Evolutionary conservation across 805 yeast genomes (phyloP).

Genomic region (Metschnikowia picachoensis): DNA sequence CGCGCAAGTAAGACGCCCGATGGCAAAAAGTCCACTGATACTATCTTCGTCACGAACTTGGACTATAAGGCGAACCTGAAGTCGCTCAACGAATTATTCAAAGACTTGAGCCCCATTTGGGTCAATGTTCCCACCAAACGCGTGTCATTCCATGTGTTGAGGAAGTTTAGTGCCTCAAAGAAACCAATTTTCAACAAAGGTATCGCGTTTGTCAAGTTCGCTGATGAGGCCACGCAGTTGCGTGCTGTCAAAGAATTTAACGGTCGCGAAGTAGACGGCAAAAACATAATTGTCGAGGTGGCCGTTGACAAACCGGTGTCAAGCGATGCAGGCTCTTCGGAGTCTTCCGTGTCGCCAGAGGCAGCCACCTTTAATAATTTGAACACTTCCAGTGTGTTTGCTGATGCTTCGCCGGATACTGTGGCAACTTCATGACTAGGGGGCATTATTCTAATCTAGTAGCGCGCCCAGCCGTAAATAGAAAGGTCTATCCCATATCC

Average conservation of each 20-base stretch:
- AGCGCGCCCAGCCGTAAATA: too few species aligned
- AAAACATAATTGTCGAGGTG: slow-evolving; percentile 61
- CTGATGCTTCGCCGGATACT: slow-evolving; percentile 2
- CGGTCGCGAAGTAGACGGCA: slow-evolving; percentile 61
- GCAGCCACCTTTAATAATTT: background rate
- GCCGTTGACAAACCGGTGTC: slow-evolving; percentile 59
- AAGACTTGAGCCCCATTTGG: slow-evolving; percentile 51
- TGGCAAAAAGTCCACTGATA: slow-evolving; percentile 53
- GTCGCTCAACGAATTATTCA: slow-evolving; percentile 43
- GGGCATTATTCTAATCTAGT: too few species aligned
- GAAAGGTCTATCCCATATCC: too few species aligned
- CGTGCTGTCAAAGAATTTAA: slow-evolving; percentile 69
- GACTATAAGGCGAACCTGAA: slow-evolving; percentile 48
- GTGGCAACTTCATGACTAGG: background rate
- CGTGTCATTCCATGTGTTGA: slow-evolving; percentile 41
- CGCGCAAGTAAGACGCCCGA: slow-evolving; percentile 28
- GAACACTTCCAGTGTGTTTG: background rate
- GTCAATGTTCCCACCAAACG: slow-evolving; percentile 55
- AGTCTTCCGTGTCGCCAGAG: slow-evolving; percentile 2
- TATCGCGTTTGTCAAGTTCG: slow-evolving; percentile 60
- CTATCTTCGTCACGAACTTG: slow-evolving; percentile 60
- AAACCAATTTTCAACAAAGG: slow-evolving; percentile 51
- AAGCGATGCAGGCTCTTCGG: slow-evolving; percentile 4
- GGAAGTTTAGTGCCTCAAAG: slow-evolving; percentile 42
- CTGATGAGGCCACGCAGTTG: slow-evolving; percentile 57